Percentiles rank a stretch among this genome's conserved stretches.
Conservation (phyloP, 495 filamentous ascomycete genomes). For the Penicillium turbatum region DNA sequence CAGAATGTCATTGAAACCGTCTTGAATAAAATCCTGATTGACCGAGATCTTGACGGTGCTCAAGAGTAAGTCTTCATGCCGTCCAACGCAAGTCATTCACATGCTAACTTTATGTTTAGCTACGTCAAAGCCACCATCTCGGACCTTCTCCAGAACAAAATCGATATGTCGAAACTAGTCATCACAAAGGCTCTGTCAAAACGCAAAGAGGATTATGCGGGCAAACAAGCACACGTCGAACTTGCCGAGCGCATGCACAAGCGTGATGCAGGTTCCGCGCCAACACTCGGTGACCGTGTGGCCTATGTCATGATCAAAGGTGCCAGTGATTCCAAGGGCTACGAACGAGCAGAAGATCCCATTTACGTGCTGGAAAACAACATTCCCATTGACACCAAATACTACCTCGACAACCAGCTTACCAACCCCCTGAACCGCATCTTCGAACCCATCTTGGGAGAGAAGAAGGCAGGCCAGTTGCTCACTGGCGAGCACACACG, state of each 20-base stretch:
- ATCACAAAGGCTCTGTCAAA: conserved; percentile 97
- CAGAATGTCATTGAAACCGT: conserved; percentile 98
- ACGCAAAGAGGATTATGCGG: conserved; percentile 58
- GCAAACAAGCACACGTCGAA: conserved; percentile 92
- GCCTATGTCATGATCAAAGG: conserved; percentile 98
- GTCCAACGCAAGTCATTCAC: neutral
- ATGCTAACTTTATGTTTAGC: conserved; percentile 43
- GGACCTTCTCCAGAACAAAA: conserved; percentile 91
- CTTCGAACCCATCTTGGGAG: conserved; percentile 94
- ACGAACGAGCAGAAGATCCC: conserved; percentile 93
- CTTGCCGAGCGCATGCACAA: conserved; percentile 94
- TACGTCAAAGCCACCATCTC: conserved; percentile 97
- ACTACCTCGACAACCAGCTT: conserved; percentile 98
- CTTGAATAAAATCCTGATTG: conserved; percentile 90
- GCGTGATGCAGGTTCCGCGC: conserved; percentile 90
- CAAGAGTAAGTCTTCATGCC: conserved; percentile 67
- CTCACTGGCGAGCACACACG: conserved; percentile 90
- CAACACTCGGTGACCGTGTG: conserved; percentile 91
- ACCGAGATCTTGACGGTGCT: conserved; percentile 79
- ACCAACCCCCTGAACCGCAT: conserved; percentile 90
- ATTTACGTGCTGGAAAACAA: conserved; percentile 97
- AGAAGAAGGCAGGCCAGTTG: conserved; percentile 79
- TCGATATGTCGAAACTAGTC: conserved; percentile 98
- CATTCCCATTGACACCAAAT: conserved; percentile 95
- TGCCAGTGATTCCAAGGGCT: conserved; percentile 80